phyloP scores from a whole-genome alignment of 345 rosid genomes.

The Citrus cavaleriei region DNA sequence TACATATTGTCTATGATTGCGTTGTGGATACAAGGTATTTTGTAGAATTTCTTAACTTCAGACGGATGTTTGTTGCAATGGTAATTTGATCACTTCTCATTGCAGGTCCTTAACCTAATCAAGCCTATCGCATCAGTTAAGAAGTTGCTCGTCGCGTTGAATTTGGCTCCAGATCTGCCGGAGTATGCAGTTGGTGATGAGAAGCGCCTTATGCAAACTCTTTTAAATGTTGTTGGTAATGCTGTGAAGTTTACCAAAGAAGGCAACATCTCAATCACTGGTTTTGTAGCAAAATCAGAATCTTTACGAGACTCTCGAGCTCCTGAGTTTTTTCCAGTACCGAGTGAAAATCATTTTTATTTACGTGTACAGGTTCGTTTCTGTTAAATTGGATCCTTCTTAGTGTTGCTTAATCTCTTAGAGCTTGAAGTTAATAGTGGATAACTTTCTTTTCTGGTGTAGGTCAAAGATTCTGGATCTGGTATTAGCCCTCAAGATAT shows the following conservation, averaged over 20 bases:
- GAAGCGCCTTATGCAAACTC: conserved; percentile 82
- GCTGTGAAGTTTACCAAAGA: conserved; percentile 96
- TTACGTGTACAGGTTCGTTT: conserved; percentile 81
- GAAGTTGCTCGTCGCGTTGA: conserved; percentile 61
- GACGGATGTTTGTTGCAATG: not conserved
- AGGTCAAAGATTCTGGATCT: conserved; percentile 92
- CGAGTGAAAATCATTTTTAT: conserved; percentile 74
- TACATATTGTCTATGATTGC: conserved; percentile 2
- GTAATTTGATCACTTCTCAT: conserved; percentile 16
- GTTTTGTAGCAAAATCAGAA: conserved; percentile 72
- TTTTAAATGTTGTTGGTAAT: conserved; percentile 87
- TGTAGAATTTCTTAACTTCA: not conserved
- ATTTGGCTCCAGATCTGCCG: conserved; percentile 86
- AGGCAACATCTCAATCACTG: conserved; percentile 67
- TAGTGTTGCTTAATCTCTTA: not conserved
- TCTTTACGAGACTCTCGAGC: conserved; percentile 54
- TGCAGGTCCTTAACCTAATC: conserved; percentile 81
- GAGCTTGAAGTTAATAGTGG: not conserved
- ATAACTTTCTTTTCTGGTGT: conserved; percentile 15
- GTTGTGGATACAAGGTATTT: not conserved
- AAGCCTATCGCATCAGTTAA: conserved; percentile 90
- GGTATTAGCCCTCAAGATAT: conserved; percentile 88
- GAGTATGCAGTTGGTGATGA: conserved; percentile 86
- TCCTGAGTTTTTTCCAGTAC: conserved; percentile 60
- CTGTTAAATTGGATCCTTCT: conserved; percentile 6